Evolutionary conservation across 345 rosid genomes (phyloP).

Genomic region (Eucalyptus sp.): DNA sequence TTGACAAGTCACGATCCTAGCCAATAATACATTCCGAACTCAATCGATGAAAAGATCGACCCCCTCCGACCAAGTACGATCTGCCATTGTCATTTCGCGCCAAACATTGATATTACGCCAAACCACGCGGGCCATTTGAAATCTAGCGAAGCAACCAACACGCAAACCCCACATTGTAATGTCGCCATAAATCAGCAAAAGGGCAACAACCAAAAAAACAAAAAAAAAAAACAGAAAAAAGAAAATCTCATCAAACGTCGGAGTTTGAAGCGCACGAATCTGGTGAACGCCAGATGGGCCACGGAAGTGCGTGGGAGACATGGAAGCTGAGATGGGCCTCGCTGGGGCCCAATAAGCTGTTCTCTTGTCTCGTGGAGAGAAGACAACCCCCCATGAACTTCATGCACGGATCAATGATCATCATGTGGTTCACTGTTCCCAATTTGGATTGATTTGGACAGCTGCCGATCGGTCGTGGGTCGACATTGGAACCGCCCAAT

Average conservation of each 20-base stretch:
- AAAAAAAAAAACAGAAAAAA: accelerated
- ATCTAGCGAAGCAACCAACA: not conserved
- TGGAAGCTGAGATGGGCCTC: not conserved
- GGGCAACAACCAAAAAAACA: not conserved
- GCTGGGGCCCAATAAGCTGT: not conserved
- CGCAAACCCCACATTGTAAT: not conserved
- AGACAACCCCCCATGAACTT: conserved; percentile 3
- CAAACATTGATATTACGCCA: not conserved
- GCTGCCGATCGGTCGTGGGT: not conserved
- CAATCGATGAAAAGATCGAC: not conserved
- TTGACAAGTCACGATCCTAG: not conserved
- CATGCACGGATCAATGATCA: not conserved
- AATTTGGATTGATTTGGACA: not conserved
- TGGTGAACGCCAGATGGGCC: not conserved
- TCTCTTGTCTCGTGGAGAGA: not conserved
- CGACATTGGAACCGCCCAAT: not conserved
- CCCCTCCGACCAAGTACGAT: no score
- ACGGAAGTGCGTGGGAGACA: not conserved
- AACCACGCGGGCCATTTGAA: not conserved
- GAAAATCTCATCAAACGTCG: not conserved
- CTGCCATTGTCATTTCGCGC: not conserved
- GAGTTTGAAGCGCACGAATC: not conserved
- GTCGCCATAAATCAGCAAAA: not conserved
- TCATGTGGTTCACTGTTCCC: not conserved
- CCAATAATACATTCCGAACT: not conserved